Base-by-base conservation (phyloP, 371 early-diverging fungal genomes). In the Mucor irregularis region DNA sequence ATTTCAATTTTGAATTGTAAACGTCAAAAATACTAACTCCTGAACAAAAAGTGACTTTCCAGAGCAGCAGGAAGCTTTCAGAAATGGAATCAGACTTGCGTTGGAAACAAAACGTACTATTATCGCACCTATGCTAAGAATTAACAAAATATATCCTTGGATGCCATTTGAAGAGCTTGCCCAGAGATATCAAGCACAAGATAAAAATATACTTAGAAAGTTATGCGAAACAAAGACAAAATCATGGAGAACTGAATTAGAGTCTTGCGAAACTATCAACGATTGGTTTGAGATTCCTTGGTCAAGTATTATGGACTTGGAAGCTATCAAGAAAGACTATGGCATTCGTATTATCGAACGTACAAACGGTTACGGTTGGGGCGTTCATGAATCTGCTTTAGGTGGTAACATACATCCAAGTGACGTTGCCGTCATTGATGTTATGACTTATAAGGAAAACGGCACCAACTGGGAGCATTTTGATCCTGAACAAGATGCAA, bases 31-130 rank as follows among this genome's bases (percentile, higher is more conserved):
- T n/a, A n/a, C n/a, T n/a, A n/a, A n/a, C n/a, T n/a, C n/a, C n/a
- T n/a, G n/a, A n/a, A n/a, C n/a, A n/a, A n/a, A n/a, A 22, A 69
- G 69, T 40, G 69, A 58, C 37, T 69, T 69, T 33, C 65, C 65
- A 48, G 61, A 71, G 31, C 78, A 78, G 49, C 74, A 72, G 37
- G 68, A 72, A 68, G 66, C 71, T 1, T 78, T 78, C 50, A 53
- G 74, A 56, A 74, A 71, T 53, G 78, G 73, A 22, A 61, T 78
- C 29, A 70, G 74, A 46, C 53, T 78, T 34, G 78, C 68, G 11
- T 53, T 70, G 37, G 74, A 74, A 30, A 74, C 73, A 11, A 72
- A 72, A 24, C 72, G 78, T 37, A 74, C 72, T 1, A 64, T 78
- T 17, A 70, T 78, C 44, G 78, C 73, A 47, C 78, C 78, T 30